A percentile compares a stretch with the other conserved stretches of the same genome.
These are phyloP conservation scores for Pseudovirgaria hyperparasitica DNA, from an alignment of 2,329 filamentous ascomycete genomes.

Conservation along the genomic window DNA sequence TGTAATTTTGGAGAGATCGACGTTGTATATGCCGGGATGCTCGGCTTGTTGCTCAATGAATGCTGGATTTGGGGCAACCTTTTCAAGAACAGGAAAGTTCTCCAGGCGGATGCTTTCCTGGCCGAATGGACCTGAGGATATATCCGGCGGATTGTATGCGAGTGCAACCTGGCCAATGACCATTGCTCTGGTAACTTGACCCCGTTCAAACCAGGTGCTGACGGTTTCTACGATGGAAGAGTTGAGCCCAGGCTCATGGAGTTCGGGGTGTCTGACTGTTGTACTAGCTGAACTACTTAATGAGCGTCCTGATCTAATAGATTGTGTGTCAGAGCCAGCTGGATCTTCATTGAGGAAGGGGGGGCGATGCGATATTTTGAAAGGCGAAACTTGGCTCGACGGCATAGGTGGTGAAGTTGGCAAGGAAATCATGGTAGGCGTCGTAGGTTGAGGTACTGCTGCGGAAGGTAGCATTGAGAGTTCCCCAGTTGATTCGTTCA, in stretches of 20 bases:
- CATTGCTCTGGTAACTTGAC: constrained; percentile 55
- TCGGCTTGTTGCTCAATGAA: constrained; percentile 64
- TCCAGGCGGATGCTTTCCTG: constrained; percentile 66
- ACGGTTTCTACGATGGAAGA: constrained; percentile 85
- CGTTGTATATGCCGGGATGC: constrained; percentile 64
- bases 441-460: constrained; percentile 8
- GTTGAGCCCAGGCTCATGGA: constrained; percentile 68
- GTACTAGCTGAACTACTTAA: constrained; percentile 52
- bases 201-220: constrained; percentile 70
- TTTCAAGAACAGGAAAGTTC: constrained; percentile 78
- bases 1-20: constrained; percentile 59
- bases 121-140: constrained; percentile 26
- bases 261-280: constrained; percentile 63
- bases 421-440: constrained; percentile 4
- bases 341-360: constrained; percentile 38
- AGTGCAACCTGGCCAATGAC: constrained; percentile 84
- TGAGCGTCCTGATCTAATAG: constrained; percentile 78
- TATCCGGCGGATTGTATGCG: constrained; percentile 54
- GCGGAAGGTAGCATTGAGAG: constrained; percentile 15
- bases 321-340: constrained; percentile 71
- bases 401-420: constrained; percentile 16
- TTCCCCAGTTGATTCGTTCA: constrained; percentile 17
- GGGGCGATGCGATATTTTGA: constrained; percentile 19
- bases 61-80: constrained; percentile 84
- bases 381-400: constrained; percentile 20